Evolutionary conservation across 257 asterid genomes (phyloP).

Genomic region (Nicotiana attenuata): DNA sequence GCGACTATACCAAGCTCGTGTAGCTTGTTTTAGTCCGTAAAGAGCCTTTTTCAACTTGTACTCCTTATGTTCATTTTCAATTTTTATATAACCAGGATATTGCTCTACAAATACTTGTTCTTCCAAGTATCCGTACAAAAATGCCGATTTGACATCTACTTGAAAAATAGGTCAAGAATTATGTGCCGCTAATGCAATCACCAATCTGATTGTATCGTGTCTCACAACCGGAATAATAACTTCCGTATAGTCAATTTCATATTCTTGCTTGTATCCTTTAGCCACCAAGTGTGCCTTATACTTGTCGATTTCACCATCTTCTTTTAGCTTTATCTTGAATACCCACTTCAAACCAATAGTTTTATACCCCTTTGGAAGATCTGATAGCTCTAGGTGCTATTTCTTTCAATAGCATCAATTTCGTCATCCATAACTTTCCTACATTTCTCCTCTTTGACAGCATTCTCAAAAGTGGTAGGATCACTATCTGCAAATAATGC

Average conservation of each 20-base stretch:
- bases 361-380: background rate
- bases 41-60: background rate
- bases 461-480: too few species aligned
- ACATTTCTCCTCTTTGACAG: too few species aligned
- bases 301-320: too few species aligned
- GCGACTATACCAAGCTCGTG: background rate
- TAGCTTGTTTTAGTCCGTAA: background rate
- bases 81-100: background rate
- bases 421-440: background rate
- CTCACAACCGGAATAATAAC: background rate
- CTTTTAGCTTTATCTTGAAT: too few species aligned
- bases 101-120: background rate
- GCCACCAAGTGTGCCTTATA: too few species aligned
- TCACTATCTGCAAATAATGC: too few species aligned
- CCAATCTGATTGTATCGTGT: background rate
- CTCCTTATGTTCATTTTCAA: background rate
- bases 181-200: background rate
- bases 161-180: background rate
- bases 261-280: too few species aligned
- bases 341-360: background rate
- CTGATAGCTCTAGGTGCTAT: background rate
- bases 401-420: background rate
- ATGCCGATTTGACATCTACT: background rate
- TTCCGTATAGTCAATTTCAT: background rate
- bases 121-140: too few species aligned